A percentile compares a stretch with the other conserved stretches of the same genome.
These are phyloP conservation scores for Jamesozyma spencerorum DNA, from an alignment of 805 yeast species.

Conservation along the genomic window DNA sequence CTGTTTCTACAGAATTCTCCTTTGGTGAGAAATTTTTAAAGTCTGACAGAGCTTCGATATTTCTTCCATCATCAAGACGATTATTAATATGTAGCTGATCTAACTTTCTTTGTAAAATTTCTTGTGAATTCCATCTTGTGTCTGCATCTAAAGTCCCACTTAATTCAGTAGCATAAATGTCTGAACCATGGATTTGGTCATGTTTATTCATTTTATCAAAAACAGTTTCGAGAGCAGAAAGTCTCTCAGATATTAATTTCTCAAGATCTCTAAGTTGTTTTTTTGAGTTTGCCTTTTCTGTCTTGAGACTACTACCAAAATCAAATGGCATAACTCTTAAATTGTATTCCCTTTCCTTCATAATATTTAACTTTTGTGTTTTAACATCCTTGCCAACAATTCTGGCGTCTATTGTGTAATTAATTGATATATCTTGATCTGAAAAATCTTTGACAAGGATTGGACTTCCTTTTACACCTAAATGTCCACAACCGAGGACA, in stretches of 20 bases:
- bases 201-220: conserved; percentile 16
- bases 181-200: conserved; percentile 19
- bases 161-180: conserved; percentile 22
- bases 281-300: conserved; percentile 10
- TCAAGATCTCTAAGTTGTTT: conserved; percentile 20
- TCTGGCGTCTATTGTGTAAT: conserved; percentile 48
- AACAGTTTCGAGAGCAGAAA: conserved; percentile 19
- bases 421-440: conserved; percentile 38
- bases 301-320: conserved; percentile 17
- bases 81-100: conserved; percentile 24
- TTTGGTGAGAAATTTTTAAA: conserved; percentile 9
- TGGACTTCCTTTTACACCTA: conserved; percentile 45
- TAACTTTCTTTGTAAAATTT: conserved; percentile 22
- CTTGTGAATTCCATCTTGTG: conserved; percentile 17
- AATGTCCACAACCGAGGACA: conserved; percentile 41
- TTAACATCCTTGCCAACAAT: conserved; percentile 39
- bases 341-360: conserved; percentile 31
- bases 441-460: conserved; percentile 43
- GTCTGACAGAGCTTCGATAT: conserved; percentile 7
- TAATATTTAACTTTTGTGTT: conserved; percentile 24
- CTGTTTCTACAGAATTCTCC: conserved; percentile 18
- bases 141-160: conserved; percentile 21
- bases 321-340: conserved; percentile 36
- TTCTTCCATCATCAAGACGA: conserved; percentile 9
- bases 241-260: conserved; percentile 21